Conservation (phyloP, 805 yeast genomes). For the Tetrapisispora fleetii region DNA sequence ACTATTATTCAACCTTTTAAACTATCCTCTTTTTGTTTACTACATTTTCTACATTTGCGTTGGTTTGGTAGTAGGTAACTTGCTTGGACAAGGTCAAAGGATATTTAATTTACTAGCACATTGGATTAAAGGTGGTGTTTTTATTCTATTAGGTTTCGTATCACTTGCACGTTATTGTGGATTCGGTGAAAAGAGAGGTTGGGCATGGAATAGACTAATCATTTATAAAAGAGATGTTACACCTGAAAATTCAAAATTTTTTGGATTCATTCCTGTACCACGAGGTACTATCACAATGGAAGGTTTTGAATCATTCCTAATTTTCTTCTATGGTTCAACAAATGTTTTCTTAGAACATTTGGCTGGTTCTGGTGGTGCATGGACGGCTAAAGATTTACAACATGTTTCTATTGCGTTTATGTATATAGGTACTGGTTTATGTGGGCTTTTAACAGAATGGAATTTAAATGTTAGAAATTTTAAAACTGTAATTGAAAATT, state of each 20-base stretch:
- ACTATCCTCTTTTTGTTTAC: constrained; percentile 56
- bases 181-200: constrained; percentile 60
- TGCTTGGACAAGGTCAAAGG: constrained; percentile 54
- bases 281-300: constrained; percentile 66
- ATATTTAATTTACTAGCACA: constrained; percentile 87
- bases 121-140: constrained; percentile 92
- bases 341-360: constrained; percentile 88
- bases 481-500: constrained; percentile 24
- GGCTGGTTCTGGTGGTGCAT: constrained; percentile 64
- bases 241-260: constrained; percentile 4
- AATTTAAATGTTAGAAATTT: constrained; percentile 53
- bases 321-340: constrained; percentile 81
- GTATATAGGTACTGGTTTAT: constrained; percentile 84
- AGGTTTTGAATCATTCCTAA: constrained; percentile 66
- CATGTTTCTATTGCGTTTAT: constrained; percentile 86
- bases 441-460: constrained; percentile 79
- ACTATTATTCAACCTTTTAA: constrained; percentile 40
- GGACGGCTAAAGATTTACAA: constrained; percentile 86
- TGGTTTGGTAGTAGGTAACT: constrained; percentile 52
- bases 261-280: constrained; percentile 25
- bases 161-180: constrained; percentile 87
- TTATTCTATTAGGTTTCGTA: constrained; percentile 62
- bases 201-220: constrained; percentile 77
- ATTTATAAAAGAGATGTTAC: constrained; percentile 14
- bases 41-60: constrained; percentile 46